Evolutionary conservation across 2,329 filamentous ascomycete genomes (phyloP).

Genomic region (Hymenoscyphus salicellus): DNA sequence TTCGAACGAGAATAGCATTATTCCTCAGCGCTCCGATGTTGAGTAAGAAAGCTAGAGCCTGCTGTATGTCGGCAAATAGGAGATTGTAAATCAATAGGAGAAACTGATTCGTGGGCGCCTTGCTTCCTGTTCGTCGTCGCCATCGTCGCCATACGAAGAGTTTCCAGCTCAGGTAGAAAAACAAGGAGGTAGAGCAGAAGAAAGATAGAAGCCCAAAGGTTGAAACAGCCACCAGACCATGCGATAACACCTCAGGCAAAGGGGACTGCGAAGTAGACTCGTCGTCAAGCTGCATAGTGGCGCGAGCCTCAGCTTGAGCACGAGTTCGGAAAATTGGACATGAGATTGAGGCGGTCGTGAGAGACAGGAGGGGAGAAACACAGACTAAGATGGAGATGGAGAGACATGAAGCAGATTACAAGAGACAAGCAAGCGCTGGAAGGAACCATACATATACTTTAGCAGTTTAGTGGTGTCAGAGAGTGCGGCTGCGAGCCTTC

Average conservation of each 20-base stretch:
- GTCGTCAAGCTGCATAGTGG: conserved; percentile 23
- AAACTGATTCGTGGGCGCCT: conserved; percentile 58
- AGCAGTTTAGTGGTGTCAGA: not conserved
- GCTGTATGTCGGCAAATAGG: conserved; percentile 64
- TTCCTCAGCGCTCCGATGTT: conserved; percentile 57
- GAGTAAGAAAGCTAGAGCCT: conserved; percentile 61
- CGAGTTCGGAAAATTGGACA: not conserved
- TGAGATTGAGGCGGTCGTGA: not conserved
- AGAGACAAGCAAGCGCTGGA: not conserved
- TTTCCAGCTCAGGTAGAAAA: conserved; percentile 42
- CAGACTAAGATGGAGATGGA: not conserved
- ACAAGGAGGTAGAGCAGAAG: conserved; percentile 42
- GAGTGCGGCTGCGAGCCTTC: not conserved
- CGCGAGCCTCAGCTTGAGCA: conserved; percentile 3
- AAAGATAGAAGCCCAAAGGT: conserved; percentile 47
- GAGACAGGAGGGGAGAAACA: not conserved
- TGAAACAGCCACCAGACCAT: conserved; percentile 46
- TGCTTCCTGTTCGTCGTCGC: conserved; percentile 17
- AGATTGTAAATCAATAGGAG: conserved; percentile 68
- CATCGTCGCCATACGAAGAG: conserved; percentile 30
- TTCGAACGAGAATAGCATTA: conserved; percentile 53
- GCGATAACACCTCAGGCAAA: conserved; percentile 30
- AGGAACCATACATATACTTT: not conserved
- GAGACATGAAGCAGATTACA: not conserved
- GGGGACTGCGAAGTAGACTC: conserved; percentile 28